Conservation (phyloP, 257 asterid genomes). For the Solanum okadae region DNA sequence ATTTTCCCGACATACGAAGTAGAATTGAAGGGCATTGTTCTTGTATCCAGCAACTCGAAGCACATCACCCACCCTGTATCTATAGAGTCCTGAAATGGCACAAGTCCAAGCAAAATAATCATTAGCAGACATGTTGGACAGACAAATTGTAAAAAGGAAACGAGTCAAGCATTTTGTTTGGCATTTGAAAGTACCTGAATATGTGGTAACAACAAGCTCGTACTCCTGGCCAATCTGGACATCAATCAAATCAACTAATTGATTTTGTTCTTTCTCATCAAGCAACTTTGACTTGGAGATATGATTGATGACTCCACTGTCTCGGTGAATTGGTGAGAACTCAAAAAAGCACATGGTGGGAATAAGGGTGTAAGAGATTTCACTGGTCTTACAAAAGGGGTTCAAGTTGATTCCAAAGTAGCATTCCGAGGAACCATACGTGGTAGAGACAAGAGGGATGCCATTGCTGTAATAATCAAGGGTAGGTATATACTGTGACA, state of each 20-base stretch:
- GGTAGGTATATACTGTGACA: slow-evolving; percentile 1
- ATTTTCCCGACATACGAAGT: background rate
- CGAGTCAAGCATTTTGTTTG: background rate
- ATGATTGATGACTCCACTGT: background rate
- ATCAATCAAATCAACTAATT: background rate
- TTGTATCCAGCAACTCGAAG: background rate
- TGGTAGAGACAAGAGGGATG: background rate
- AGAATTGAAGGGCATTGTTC: background rate
- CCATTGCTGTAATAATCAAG: background rate
- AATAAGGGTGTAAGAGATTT: background rate
- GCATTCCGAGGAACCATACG: background rate
- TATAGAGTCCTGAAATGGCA: background rate
- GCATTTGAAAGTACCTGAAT: background rate
- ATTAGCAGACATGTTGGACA: background rate
- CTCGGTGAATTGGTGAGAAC: background rate
- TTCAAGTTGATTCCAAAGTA: background rate
- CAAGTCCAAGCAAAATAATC: background rate
- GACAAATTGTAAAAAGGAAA: background rate
- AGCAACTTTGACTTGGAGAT: background rate
- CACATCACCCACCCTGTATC: background rate
- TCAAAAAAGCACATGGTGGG: background rate
- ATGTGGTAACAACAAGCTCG: background rate
- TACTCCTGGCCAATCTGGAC: background rate
- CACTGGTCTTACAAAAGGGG: background rate
- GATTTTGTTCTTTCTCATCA: background rate